phyloP scores from a whole-genome alignment of 208 protist species.

The Leishmania mexicana region DNA sequence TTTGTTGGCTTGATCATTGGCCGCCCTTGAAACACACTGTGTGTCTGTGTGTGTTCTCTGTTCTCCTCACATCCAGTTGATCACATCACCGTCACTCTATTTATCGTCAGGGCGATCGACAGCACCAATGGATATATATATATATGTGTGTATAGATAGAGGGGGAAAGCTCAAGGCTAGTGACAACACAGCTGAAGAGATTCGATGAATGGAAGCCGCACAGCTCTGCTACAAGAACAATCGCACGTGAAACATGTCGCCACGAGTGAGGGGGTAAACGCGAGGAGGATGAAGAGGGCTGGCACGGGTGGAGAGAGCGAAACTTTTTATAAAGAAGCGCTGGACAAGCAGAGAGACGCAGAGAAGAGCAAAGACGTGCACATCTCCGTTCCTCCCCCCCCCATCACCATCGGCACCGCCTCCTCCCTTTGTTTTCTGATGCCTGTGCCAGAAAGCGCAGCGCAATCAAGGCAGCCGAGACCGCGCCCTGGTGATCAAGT shows the following conservation, averaged over 20 bases:
- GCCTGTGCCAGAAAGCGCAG: not conserved
- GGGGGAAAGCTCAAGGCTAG: not conserved
- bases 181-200: not conserved
- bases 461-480: not conserved
- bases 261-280: not conserved
- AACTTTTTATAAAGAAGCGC: not conserved
- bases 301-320: not conserved
- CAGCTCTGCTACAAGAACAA: not conserved
- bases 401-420: not conserved
- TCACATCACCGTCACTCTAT: not conserved
- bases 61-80: not conserved
- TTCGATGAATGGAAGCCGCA: not conserved
- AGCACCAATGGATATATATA: not conserved
- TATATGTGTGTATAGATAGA: not conserved
- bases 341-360: not conserved
- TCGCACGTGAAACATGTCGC: too few species aligned
- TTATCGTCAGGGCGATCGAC: not conserved
- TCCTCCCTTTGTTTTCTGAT: too few species aligned
- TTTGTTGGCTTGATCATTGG: not conserved
- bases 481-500: not conserved
- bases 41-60: too few species aligned
- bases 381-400: not conserved
- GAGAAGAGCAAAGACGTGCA: not conserved
- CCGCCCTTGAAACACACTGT: not conserved
- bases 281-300: not conserved